Evolutionary conservation across 306 rosid species (phyloP).

Genomic region (Carpinus fangiana): DNA sequence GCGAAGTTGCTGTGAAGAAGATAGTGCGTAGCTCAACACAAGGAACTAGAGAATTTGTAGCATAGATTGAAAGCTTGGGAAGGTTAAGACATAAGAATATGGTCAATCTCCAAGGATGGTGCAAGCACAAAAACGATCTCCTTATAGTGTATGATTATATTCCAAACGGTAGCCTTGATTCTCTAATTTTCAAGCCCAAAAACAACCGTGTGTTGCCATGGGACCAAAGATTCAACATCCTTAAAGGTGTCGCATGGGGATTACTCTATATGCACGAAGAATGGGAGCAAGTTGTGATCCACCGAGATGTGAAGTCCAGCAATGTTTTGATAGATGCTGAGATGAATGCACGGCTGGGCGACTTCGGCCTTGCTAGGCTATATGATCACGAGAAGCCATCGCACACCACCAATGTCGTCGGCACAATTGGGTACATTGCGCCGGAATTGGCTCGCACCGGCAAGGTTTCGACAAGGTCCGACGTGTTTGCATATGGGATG

Average conservation of each 20-base stretch:
- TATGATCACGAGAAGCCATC: slow-evolving; percentile 57
- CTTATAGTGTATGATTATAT: slow-evolving; percentile 68
- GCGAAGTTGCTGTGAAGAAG: slow-evolving; percentile 66
- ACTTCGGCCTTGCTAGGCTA: slow-evolving; percentile 74
- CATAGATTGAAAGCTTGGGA: slow-evolving; percentile 82
- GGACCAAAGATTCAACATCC: slow-evolving; percentile 55
- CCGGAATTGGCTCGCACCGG: slow-evolving; percentile 69
- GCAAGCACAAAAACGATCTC: slow-evolving; percentile 63
- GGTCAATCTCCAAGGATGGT: slow-evolving; percentile 85
- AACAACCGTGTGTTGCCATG: slow-evolving; percentile 41
- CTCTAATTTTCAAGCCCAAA: slow-evolving; percentile 38
- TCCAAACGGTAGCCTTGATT: slow-evolving; percentile 57
- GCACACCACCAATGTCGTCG: slow-evolving; percentile 71
- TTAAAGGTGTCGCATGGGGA: slow-evolving; percentile 64
- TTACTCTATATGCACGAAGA: slow-evolving; percentile 73
- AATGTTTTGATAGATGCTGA: slow-evolving; percentile 60
- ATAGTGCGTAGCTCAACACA: slow-evolving; percentile 32
- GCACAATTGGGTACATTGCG: slow-evolving; percentile 79
- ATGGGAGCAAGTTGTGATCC: slow-evolving; percentile 75
- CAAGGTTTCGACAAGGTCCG: slow-evolving; percentile 49
- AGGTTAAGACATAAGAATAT: slow-evolving; percentile 70
- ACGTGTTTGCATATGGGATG: slow-evolving; percentile 68
- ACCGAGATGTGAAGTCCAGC: slow-evolving; percentile 63
- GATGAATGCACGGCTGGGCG: slow-evolving; percentile 56
- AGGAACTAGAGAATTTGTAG: slow-evolving; percentile 67